phyloP scores from a whole-genome alignment of 1,284 basidiomycete genomes.

The Meira nashicola region DNA sequence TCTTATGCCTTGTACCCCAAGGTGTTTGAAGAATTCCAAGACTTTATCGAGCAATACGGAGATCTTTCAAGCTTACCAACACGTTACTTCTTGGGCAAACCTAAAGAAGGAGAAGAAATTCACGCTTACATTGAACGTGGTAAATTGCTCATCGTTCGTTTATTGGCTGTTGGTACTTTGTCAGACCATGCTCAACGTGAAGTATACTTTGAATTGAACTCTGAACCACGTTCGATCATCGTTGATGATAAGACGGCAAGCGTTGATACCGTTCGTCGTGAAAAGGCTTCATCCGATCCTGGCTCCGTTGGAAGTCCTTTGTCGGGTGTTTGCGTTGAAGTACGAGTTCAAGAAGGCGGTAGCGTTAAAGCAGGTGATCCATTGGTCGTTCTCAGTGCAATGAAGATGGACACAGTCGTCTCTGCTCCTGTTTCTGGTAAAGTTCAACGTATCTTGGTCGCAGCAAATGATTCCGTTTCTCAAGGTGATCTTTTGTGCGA shows the following conservation, averaged over 20 bases:
- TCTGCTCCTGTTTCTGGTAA: slow-evolving; percentile 92
- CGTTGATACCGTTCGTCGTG: slow-evolving; percentile 81
- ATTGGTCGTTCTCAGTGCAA: slow-evolving; percentile 60
- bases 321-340: slow-evolving; percentile 94
- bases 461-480: slow-evolving; percentile 69
- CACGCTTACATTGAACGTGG: slow-evolving; percentile 94
- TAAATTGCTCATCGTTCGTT: slow-evolving; percentile 86
- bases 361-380: slow-evolving; percentile 97
- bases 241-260: slow-evolving; percentile 95
- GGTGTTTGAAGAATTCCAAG: slow-evolving; percentile 94
- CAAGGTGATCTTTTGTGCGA: slow-evolving; percentile 81
- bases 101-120: slow-evolving; percentile 89
- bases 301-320: slow-evolving; percentile 79
- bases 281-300: slow-evolving; percentile 86
- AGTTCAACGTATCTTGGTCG: slow-evolving; percentile 82
- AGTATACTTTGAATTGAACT: slow-evolving; percentile 81
- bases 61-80: slow-evolving; percentile 79
- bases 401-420: slow-evolving; percentile 78
- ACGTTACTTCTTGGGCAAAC: slow-evolving; percentile 89
- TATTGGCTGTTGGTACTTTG: slow-evolving; percentile 90
- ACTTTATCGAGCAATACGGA: slow-evolving; percentile 89
- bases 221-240: slow-evolving; percentile 54
- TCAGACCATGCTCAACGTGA: slow-evolving; percentile 87
- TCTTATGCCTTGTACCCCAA: slow-evolving; percentile 96
- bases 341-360: slow-evolving; percentile 91